phyloP scores from a whole-genome alignment of 257 asterid genomes.

The Catharanthus roseus region DNA sequence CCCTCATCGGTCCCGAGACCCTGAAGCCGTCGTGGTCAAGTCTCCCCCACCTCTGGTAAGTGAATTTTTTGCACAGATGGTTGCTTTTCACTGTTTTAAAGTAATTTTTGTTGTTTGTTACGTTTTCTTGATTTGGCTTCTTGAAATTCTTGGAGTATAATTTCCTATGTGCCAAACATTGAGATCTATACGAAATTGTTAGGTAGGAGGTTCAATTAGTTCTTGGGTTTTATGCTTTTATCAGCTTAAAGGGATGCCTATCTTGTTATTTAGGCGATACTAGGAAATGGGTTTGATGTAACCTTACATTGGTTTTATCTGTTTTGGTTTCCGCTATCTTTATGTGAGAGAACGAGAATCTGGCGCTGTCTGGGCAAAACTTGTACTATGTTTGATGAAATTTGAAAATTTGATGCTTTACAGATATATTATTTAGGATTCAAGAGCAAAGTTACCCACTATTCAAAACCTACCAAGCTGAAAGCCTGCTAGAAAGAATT shows the following conservation, averaged over 20 bases:
- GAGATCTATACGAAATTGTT: conserved; percentile 2
- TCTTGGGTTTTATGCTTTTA: neutral
- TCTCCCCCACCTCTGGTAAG: conserved; percentile 56
- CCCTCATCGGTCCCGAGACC: conserved; percentile 37
- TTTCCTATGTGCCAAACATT: neutral
- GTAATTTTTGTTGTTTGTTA: neutral
- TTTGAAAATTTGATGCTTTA: neutral
- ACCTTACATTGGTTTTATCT: neutral
- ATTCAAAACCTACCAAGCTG: neutral
- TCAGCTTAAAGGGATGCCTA: conserved; percentile 9
- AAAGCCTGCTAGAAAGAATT: neutral
- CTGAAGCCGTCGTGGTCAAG: conserved; percentile 55
- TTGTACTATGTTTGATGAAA: neutral
- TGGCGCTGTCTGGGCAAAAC: neutral
- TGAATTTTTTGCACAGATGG: conserved; percentile 1
- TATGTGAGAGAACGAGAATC: neutral
- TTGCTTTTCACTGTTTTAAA: conserved; percentile 1
- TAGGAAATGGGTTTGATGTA: conserved; percentile 15
- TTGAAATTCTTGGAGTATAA: neutral
- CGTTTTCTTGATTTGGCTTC: neutral
- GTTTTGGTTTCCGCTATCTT: neutral
- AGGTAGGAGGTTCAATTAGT: neutral
- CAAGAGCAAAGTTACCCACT: neutral
- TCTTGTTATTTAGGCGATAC: conserved; percentile 21
- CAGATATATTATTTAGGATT: neutral